Conservation (phyloP, 306 rosid species). For the Medicago lupulina region DNA sequence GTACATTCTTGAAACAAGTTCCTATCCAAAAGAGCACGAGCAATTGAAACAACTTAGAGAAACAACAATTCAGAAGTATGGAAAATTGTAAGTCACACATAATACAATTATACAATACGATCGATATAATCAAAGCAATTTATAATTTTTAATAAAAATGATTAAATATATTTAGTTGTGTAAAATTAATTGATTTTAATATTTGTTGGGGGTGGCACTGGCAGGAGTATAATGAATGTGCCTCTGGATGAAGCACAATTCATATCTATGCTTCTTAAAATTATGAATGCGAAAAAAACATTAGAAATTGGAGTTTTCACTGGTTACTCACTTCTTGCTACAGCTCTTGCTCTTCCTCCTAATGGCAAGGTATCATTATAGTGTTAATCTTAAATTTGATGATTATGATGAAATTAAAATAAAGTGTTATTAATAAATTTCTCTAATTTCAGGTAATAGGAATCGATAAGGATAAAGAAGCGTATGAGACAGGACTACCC, state of each 20-base stretch:
- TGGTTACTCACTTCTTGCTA: slow-evolving; percentile 72
- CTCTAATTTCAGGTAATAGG: slow-evolving; percentile 45
- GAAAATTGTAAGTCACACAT: background rate
- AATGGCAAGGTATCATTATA: slow-evolving; percentile 50
- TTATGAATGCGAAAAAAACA: slow-evolving; percentile 67
- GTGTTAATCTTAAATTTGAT: background rate
- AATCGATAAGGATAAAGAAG: slow-evolving; percentile 51
- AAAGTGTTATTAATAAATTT: background rate
- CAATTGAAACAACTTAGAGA: slow-evolving; percentile 63
- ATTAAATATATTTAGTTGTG: background rate
- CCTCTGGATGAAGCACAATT: slow-evolving; percentile 61
- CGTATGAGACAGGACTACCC: slow-evolving; percentile 56
- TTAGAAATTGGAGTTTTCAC: slow-evolving; percentile 70
- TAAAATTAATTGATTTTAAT: background rate
- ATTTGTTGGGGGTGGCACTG: background rate
- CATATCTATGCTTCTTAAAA: slow-evolving; percentile 56
- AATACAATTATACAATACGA: background rate
- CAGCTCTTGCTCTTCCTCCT: slow-evolving; percentile 65
- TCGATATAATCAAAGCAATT: background rate
- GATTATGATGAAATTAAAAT: background rate
- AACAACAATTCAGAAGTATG: slow-evolving; percentile 46
- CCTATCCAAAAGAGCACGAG: slow-evolving; percentile 59
- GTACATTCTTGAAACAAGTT: slow-evolving; percentile 58
- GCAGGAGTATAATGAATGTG: slow-evolving; percentile 60
- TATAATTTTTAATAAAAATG: too few relatives aligned